Base-by-base conservation (phyloP, 2,329 filamentous ascomycete species). In the Phaeoacremonium minimum region DNA sequence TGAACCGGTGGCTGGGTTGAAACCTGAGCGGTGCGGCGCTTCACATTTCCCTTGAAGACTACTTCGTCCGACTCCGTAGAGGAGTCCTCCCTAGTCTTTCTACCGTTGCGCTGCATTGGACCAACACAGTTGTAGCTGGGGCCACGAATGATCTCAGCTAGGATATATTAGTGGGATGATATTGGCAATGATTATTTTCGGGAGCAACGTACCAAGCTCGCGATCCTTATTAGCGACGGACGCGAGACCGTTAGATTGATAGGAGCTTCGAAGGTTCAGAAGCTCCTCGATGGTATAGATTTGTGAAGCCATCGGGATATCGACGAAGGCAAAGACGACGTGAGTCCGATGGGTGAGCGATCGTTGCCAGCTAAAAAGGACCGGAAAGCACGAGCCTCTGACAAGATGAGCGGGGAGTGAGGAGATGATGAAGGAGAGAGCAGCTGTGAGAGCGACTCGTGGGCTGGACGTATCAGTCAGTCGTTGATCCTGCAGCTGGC, bases 271-370 rank as follows among this genome's bases (percentile, higher is more conserved):
- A 28, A 73, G 54, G 38, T 52, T 57, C 30, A 73, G 52, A n/a
- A 75, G 57, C 50, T 75, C 67, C 22, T 54, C 49, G 34, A 64
- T 51, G 7, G 58, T 62, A 45, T 75, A 75, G 9, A 48, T 61
- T 30, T 56, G 58, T 11, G 59, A 55, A 36, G 55, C 53, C 71
- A 75, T 74, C 36, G 52, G 51, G 50, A 51, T 36, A 32, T 50
- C 41, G 41, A 65, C 46, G 43, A 60, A 63, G 43, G 58, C 62
- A 44, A 68, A 67, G 40, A 69, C 47, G 46, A 56, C 53, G 53
- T 63, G 64, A 17, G 58, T 58, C 22, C 60, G 58, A 47, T 58
- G 56, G 18, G 45, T 56, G 15, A 51, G 46, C 28, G 46, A 43
- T 17, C 50, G 57, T 38, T 61, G 53, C 56, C 60, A 66, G 43